Percentiles rank a stretch among this genome's conserved stretches.
Conservation (phyloP, 331 rosid species). For the Acacia pycnantha region DNA sequence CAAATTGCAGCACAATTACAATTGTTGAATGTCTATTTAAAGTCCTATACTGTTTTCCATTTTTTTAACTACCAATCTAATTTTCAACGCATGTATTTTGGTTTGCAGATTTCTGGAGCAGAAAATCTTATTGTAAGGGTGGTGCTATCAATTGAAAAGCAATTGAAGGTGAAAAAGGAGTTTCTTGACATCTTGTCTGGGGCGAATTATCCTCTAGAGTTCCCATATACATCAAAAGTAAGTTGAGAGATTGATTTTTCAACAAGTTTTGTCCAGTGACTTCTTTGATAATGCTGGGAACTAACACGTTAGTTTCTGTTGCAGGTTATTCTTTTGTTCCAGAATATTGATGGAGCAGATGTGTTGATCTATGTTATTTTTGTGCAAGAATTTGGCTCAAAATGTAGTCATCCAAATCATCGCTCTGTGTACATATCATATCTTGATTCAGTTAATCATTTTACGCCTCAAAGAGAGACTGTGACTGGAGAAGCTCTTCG, state of each 20-base stretch:
- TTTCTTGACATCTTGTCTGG: conserved; percentile 48
- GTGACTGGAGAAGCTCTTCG: conserved; percentile 63
- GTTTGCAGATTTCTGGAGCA: conserved; percentile 48
- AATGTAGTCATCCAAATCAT: conserved; percentile 58
- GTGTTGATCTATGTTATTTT: conserved; percentile 63
- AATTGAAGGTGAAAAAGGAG: conserved; percentile 46
- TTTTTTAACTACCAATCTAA: neutral
- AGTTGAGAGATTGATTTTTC: conserved; percentile 17
- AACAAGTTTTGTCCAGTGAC: neutral
- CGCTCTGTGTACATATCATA: conserved; percentile 58
- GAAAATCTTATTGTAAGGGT: conserved; percentile 60
- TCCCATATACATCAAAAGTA: conserved; percentile 59
- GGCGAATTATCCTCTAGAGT: conserved; percentile 54
- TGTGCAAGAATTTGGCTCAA: conserved; percentile 72
- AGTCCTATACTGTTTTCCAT: neutral
- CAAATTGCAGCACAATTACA: neutral
- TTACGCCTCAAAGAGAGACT: conserved; percentile 49
- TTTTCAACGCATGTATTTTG: neutral
- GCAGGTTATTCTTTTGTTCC: conserved; percentile 71
- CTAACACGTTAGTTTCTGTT: conserved; percentile 15
- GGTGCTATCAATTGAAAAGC: conserved; percentile 47
- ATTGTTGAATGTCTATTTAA: neutral
- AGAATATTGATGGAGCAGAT: conserved; percentile 67
- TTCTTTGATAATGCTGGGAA: neutral
- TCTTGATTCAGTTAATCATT: conserved; percentile 72